Evolutionary conservation across 805 yeast species (phyloP), one percentile per base, ranked within the genome.

Genomic region (Myxozyma lipomycoides): DNA sequence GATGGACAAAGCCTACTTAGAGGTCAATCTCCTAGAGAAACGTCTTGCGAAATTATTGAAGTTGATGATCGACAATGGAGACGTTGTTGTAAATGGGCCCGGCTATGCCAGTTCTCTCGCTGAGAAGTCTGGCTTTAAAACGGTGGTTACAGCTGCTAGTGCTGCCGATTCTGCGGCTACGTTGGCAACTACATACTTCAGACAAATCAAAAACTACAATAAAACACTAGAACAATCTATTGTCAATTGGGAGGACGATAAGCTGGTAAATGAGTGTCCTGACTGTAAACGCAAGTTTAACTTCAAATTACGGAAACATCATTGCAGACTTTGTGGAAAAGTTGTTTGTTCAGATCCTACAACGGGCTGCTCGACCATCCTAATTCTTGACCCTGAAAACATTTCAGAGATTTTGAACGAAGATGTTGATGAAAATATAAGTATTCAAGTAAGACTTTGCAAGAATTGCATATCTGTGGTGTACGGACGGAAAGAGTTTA

Each of bases 301-400:
- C 9, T 68, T 84, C 40, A 64, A 79, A 0, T 59, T 77, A 22
- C 70, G 97, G 45, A 86, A 84, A 58, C 98, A 93, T 64, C 98
- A 91, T 65, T 93, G 98, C 66, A 71, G 98, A 34, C 66, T 89
- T 23, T 91, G 98, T 70, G 98, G 98, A 0, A 63, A 67, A 24
- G 78, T 85, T 1, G 86, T 88, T 0, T 91, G 97, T 69, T 95
- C 84, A 23, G 83, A 82, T 58, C 60, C 66, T 45, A 69, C 52
- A 43, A 76, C 72, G 6, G 82, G 71, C 12, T 91, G 98, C 65
- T 88, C 96, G 0, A 78, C 81, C 86, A 0, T 59, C 83, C 1
- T 64, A 64, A 19, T 42, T 9, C 48, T 64, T 17, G 59, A 46
- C 32, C 52, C 48, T 19, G 45, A 42, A 43, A 22, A 40, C 37